Evolutionary conservation across 176 grass and related monocot genomes (phyloP).

Genomic region (Pontederia crassipes): DNA sequence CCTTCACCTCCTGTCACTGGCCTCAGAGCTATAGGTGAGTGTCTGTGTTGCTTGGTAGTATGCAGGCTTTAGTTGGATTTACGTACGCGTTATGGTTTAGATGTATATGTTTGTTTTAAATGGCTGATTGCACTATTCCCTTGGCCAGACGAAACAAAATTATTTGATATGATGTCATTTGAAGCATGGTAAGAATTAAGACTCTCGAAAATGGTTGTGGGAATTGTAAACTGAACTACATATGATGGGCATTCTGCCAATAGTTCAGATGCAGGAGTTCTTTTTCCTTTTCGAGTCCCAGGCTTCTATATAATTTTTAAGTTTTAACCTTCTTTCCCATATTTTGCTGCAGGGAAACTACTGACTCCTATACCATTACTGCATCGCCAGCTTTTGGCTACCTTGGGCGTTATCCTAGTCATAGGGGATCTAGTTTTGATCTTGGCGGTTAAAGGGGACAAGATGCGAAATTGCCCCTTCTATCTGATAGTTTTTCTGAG

Average conservation of each 20-base stretch:
- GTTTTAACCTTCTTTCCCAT: not conserved
- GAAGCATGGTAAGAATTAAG: too few species aligned
- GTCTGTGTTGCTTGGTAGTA: not conserved
- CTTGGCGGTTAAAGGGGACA: constrained; percentile 27
- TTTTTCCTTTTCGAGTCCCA: not conserved
- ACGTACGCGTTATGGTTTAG: not conserved
- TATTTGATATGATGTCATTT: too few species aligned
- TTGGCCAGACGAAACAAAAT: too few species aligned
- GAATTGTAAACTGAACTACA: too few species aligned
- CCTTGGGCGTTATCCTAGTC: constrained; percentile 47
- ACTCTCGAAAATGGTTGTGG: too few species aligned
- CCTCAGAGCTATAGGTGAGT: constrained; percentile 63
- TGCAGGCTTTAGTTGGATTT: not conserved
- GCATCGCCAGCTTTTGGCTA: constrained; percentile 73
- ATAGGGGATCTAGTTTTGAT: constrained; percentile 43
- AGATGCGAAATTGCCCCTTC: constrained; percentile 40
- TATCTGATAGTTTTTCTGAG: constrained; percentile 35
- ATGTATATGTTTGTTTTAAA: not conserved
- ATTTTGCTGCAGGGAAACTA: constrained; percentile 55
- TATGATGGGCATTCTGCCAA: not conserved
- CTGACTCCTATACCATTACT: constrained; percentile 76
- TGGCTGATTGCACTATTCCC: not conserved
- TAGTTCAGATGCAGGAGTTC: not conserved
- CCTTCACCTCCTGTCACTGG: constrained; percentile 59
- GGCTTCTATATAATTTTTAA: not conserved